A percentile compares a stretch with the other conserved stretches of the same genome.
phyloP scores from a whole-genome alignment of 768 basidiomycete genomes.

The Dentipellis sp. region DNA sequence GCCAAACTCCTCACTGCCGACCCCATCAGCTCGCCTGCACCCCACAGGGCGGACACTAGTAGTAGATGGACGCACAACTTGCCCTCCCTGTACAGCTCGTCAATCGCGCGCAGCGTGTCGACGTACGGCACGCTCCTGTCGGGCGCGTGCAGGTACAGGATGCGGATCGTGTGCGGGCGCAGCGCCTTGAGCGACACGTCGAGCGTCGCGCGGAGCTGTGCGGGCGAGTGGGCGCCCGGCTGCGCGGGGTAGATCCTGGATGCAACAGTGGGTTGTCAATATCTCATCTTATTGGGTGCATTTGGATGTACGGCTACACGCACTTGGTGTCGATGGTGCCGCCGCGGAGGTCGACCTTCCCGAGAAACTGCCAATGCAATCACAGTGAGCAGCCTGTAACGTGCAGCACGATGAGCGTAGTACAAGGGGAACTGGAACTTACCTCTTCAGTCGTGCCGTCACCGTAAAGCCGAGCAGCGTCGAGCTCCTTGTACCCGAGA shows the following conservation, averaged over 20 bases:
- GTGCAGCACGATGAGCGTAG: background rate
- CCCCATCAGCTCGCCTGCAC: background rate
- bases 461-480: constrained; percentile 41
- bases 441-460: constrained; percentile 50
- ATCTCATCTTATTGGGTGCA: background rate
- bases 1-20: constrained; percentile 43
- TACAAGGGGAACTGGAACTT: background rate
- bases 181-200: constrained; percentile 35
- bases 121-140: constrained; percentile 50
- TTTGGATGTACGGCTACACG: too few species aligned
- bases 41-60: too few species aligned
- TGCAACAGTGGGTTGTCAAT: background rate
- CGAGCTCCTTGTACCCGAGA: constrained; percentile 33
- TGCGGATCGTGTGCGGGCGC: constrained; percentile 35
- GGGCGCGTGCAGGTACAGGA: constrained; percentile 53
- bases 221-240: constrained; percentile 34
- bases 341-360: constrained; percentile 30
- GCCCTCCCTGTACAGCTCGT: constrained; percentile 48
- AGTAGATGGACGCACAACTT: constrained; percentile 33
- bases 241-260: constrained; percentile 28
- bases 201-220: constrained; percentile 34
- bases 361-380: constrained; percentile 30
- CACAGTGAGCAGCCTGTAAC: background rate
- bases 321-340: constrained; percentile 43
- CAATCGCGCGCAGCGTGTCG: constrained; percentile 42